phyloP scores from a whole-genome alignment of 2,329 filamentous ascomycete species.

The Trichoderma sp. region DNA sequence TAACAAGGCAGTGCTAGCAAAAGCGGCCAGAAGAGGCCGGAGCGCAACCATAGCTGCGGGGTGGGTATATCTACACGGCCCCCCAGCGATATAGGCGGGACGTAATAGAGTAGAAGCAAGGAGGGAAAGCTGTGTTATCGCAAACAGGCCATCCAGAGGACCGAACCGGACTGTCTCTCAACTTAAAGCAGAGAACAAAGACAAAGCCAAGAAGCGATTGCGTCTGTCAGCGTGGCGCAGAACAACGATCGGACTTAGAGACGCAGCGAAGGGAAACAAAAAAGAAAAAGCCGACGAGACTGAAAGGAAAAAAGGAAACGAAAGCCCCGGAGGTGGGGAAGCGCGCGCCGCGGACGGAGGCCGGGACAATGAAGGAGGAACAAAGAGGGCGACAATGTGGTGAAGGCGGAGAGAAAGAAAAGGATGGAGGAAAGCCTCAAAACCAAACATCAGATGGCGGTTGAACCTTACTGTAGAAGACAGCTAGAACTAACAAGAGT shows the following conservation, averaged over 20 bases:
- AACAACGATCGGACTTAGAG: not conserved
- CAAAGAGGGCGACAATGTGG: not conserved
- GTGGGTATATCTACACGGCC: not conserved
- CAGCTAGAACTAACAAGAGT: not conserved
- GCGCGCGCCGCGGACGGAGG: conserved; percentile 8
- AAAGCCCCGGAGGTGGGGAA: not conserved
- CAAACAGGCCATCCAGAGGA: conserved; percentile 14
- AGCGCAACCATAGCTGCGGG: conserved; percentile 29
- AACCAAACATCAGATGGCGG: not conserved
- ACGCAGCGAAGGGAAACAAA: not conserved
- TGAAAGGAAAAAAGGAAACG: not conserved
- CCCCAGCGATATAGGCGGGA: conserved; percentile 12
- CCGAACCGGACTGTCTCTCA: not conserved
- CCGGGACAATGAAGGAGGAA: not conserved
- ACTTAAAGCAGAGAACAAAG: not conserved
- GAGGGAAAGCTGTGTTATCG: not conserved
- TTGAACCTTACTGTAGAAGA: not conserved
- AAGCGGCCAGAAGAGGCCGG: conserved; percentile 27
- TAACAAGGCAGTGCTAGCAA: conserved; percentile 27
- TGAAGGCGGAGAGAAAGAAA: not conserved
- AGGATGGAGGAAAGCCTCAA: not conserved
- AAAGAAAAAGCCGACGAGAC: not conserved
- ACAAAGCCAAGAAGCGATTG: conserved; percentile 2
- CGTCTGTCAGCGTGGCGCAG: conserved; percentile 8
- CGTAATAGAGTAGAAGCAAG: not conserved